phyloP scores from a whole-genome alignment of 306 rosid species.

The Vigna mungo region DNA sequence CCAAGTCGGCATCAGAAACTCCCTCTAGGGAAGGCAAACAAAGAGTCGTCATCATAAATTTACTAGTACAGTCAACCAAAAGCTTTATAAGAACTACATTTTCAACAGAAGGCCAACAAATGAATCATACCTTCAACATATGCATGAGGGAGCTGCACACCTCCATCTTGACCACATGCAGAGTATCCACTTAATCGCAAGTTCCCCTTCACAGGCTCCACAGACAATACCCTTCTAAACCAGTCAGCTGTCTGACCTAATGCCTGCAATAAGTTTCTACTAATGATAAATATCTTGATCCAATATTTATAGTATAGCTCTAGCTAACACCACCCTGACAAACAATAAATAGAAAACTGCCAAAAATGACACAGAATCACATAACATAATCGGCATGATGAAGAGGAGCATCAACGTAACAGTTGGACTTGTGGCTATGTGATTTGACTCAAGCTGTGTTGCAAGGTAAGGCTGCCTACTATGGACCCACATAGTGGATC shows the following conservation, averaged over 20 bases:
- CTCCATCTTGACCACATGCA: constrained; percentile 99
- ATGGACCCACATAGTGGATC: neutral
- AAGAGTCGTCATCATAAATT: constrained; percentile 24
- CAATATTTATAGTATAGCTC: constrained; percentile 28
- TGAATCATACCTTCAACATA: constrained; percentile 83
- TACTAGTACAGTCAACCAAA: constrained; percentile 7
- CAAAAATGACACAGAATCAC: constrained; percentile 22
- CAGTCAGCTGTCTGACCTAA: constrained; percentile 94
- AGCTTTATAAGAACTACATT: constrained; percentile 23
- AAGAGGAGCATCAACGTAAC: constrained; percentile 4
- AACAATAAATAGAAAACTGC: constrained; percentile 22
- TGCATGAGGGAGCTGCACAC: constrained; percentile 92
- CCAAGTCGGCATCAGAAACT: constrained; percentile 86
- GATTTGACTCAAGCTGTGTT: neutral
- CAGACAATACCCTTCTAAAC: constrained; percentile 92
- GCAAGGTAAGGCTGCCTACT: constrained; percentile 32
- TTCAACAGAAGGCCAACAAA: constrained; percentile 29
- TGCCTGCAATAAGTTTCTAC: constrained; percentile 67
- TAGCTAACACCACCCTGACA: constrained; percentile 9
- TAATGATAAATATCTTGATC: constrained; percentile 41
- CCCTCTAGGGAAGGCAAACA: constrained; percentile 69
- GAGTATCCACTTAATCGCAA: constrained; percentile 96
- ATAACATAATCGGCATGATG: neutral
- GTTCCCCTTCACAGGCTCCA: constrained; percentile 96
- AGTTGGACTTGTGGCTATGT: neutral